Base-by-base conservation (phyloP, 495 filamentous ascomycete species). In the Aspergillus leporis region DNA sequence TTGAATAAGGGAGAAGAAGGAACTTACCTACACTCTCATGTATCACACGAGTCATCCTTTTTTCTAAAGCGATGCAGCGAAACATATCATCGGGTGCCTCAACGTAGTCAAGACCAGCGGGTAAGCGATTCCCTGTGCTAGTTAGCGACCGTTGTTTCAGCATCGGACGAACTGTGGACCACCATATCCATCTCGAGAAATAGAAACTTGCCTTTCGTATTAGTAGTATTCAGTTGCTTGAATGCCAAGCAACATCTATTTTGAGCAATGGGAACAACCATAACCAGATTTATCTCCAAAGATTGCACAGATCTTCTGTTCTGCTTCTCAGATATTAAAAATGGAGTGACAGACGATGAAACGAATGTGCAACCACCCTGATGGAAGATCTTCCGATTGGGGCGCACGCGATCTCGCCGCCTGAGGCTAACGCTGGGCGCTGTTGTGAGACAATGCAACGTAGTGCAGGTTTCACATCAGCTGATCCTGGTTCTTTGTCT, bases 161-260 rank as follows among this genome's bases (percentile, higher is more conserved):
- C 13, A 47, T 47, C 16, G 43, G 43, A 47, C 43, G 43, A 47
- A 47, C 43, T 47, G 43, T 47, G 43, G 43, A 47, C 43, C 43
- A n/a, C 10, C 36, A 12, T 40, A 3, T 40, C 16, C 36, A 12
- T 12, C 7, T 23, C 43, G 21, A 47, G 43, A 23, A 43, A 47
- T 45, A 21, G 21, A 23, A 23, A 22, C 43, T 21, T 23, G 13
- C 18, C 5, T 23, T 23, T 19, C n/a, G n/a, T n/a, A n/a, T n/a
- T n/a, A n/a, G n/a, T n/a, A n/a, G 43, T 47, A n/a, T 47, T 16
- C 43, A 7, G 43, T 3, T 22, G 18, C 21, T 3, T 7, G 19
- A 47, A 47, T 47, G 43, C 43, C 7, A 22, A 47, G 43, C 19
- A 5, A 5, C 12, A 22, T 23, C 19, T 4, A 18, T 47, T 22